Evolutionary conservation across 352 stramenopile species (phyloP), one percentile per base, ranked within the genome.

Genomic region (Achlya hypogyna): DNA sequence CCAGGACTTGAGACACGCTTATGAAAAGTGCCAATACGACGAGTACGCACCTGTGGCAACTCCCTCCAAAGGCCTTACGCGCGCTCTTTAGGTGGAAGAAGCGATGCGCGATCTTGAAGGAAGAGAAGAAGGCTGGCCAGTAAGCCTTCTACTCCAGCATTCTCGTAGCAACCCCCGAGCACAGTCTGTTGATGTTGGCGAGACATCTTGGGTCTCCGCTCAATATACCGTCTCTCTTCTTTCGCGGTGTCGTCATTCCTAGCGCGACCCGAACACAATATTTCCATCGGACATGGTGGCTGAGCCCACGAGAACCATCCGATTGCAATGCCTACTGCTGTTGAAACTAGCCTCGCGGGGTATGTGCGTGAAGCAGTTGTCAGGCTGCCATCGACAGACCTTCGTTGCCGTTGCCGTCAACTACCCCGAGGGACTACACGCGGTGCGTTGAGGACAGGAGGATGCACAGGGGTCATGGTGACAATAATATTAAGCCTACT

Each of bases 21-120:
- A 98, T 78, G 96, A 99, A 78, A 98, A 98, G 78, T 99, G 96
- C 80, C 85, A 98, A 84, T 98, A 99, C 77, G 88, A 95, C 69
- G 89, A 97, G 82, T 90, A 72, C 45, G 65, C 5, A 63, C 22
- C 5, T 51, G 22, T 59, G 34, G 47, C 25, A 69, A 35, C 9
- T 16, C 22, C 16, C 31, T n/a, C 35, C 12, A 72, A 83, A 59
- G 32, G 66, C 67, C n/a, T 32, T 75, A 34, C 59, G 22, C 23
- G 12, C 25, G 18, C 52, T 65, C 16, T 20, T 29, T 72, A 87
- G 79, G 52, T 87, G 85, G 85, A 91, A 93, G 78, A 91, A 89
- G 69, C 82, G 85, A 42, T 81, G 89, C 45, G 76, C 86, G 65
- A 81, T 91, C 56, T 74, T 93, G 34, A 93, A 93, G 73, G 81